Conservation (phyloP, 139 green algal genomes). For the Micractinium sp. region DNA sequence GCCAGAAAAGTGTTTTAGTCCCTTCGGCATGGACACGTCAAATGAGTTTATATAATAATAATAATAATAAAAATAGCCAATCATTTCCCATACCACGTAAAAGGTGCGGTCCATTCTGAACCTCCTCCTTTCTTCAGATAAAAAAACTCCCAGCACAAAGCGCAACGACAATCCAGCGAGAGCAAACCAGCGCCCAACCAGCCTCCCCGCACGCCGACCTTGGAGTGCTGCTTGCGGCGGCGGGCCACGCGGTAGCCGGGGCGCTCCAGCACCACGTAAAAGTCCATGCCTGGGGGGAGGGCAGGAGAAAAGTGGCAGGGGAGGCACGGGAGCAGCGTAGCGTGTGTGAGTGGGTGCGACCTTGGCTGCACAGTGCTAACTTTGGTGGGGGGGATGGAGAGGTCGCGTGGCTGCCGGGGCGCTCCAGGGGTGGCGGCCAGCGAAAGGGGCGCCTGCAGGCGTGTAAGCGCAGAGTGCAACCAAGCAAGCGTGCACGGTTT, state of each 20-base stretch:
- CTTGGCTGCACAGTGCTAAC: too few relatives aligned
- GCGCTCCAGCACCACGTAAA: conserved; percentile 98
- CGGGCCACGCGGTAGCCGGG: conserved; percentile 93
- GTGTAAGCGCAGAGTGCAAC: neutral
- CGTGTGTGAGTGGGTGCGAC: neutral
- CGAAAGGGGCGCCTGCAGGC: neutral
- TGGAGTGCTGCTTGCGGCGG: conserved; percentile 66
- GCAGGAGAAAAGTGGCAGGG: neutral
- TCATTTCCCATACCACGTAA: too few relatives aligned
- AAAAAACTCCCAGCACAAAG: too few relatives aligned
- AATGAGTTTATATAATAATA: too few relatives aligned
- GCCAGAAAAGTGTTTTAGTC: too few relatives aligned
- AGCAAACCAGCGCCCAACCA: neutral
- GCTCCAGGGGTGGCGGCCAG: neutral
- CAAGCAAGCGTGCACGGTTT: neutral
- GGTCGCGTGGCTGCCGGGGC: too few relatives aligned
- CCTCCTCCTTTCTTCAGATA: too few relatives aligned
- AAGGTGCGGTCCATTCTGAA: too few relatives aligned
- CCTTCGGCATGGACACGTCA: too few relatives aligned
- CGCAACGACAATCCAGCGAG: too few relatives aligned
- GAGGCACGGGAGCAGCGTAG: neutral
- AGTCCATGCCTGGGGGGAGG: conserved; percentile 94
- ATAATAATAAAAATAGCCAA: too few relatives aligned
- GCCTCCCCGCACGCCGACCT: conserved; percentile 51
- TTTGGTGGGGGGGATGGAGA: too few relatives aligned